Base-by-base conservation (phyloP, 1,139 yeast genomes). In the Pichia sp. region DNA sequence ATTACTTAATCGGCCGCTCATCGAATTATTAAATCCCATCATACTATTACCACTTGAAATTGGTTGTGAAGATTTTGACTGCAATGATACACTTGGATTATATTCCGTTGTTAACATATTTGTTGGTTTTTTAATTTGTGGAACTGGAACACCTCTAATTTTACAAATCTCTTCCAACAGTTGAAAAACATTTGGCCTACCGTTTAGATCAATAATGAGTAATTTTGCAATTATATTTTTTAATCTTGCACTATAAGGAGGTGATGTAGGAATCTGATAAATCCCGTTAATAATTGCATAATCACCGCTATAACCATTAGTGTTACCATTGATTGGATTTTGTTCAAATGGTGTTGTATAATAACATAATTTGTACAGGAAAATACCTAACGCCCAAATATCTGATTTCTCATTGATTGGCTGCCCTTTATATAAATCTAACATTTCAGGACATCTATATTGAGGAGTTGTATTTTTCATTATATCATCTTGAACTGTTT, bases 381-480 rank as follows among this genome's bases (percentile, higher is more conserved):
- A 87, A 31, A 91, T 82, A 16, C 99, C 99, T 54, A 93, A 72
- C 0, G 99, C 99, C 99, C 99, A 93, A 36, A 93, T 83, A 69
- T 93, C 99, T 56, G 91, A 81, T 67, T 93, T 93, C 65, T 93
- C 98, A 69, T 91, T 96, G 56, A 93, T 87, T 4, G 98, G 95
- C 55, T 85, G 77, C 5, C 95, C 88, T 57, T 86, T 77, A 58
- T 85, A 80, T 45, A 93, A 75, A 69, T 93, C 98, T 51, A 95
- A 79, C 99, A 93, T 93, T 68, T 93, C 99, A 0, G 99, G 99
- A 1, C 96, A 78, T 59, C 99, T 76, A 69, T 93, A 93, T 68
- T 93, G 99, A n/a, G 97, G 96, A 2, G 99, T 93, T 0, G 99
- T 93, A 67, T 93, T 95, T 57, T 84, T 84, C 73, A 87, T 81